Percentiles rank a stretch among this genome's conserved stretches.
These are phyloP conservation scores for Cytospora piceicola DNA, from an alignment of 2,329 filamentous ascomycete genomes.

Conservation along the genomic window DNA sequence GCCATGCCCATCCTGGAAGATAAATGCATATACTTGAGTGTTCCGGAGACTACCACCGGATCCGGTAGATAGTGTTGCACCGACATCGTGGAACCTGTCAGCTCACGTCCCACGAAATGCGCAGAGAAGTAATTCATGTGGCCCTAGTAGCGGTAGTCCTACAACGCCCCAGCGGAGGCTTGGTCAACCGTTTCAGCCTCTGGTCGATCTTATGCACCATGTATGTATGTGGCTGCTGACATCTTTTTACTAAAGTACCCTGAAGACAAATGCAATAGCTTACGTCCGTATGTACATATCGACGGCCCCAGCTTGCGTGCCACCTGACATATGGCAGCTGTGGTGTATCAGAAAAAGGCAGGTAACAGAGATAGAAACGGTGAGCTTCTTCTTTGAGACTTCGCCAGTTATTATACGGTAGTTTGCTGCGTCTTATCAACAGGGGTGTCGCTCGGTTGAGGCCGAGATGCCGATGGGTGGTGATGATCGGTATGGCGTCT, in stretches of 20 bases:
- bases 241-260: too few species aligned
- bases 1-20: too few species aligned
- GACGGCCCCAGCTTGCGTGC: background rate
- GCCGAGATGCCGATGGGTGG: background rate
- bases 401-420: background rate
- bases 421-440: background rate
- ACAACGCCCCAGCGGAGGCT: background rate
- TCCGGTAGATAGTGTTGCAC: background rate
- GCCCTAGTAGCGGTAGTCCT: background rate
- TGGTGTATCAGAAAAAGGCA: background rate
- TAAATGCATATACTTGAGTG: background rate
- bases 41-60: background rate
- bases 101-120: background rate
- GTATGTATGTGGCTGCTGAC: background rate
- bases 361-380: background rate
- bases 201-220: background rate
- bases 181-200: background rate
- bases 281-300: background rate
- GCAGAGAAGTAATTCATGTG: background rate
- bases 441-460: background rate
- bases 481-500: background rate
- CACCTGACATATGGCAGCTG: background rate
- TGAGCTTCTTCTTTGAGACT: background rate
- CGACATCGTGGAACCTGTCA: background rate
- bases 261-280: background rate